Conservation (phyloP, 352 stramenopile genomes). For the Globisporangium splendens region DNA sequence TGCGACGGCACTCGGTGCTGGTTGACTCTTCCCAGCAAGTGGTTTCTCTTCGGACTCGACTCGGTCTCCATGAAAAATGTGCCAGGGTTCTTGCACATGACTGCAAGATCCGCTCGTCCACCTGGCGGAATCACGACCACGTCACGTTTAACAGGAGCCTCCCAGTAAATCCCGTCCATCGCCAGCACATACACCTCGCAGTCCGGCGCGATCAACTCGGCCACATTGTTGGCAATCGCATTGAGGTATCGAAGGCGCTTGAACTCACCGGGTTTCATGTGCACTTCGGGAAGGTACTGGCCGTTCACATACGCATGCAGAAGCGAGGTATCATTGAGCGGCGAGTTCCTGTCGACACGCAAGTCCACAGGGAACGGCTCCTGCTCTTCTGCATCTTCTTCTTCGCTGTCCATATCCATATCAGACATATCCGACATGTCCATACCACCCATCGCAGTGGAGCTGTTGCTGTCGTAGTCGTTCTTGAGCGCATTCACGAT, state of each 20-base stretch:
- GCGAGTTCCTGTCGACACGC: slow-evolving; percentile 36
- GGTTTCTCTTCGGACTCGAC: slow-evolving; percentile 49
- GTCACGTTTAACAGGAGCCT: slow-evolving; percentile 30
- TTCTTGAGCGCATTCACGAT: slow-evolving; percentile 60
- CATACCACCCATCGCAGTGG: slow-evolving; percentile 21
- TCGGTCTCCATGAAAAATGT: slow-evolving; percentile 70
- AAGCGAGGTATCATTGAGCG: slow-evolving; percentile 68
- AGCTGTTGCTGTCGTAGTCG: slow-evolving; percentile 24
- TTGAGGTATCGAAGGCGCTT: slow-evolving; percentile 74
- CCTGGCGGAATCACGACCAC: slow-evolving; percentile 67
- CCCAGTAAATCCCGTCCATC: slow-evolving; percentile 70
- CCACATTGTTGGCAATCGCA: slow-evolving; percentile 79
- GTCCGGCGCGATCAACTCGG: slow-evolving; percentile 51
- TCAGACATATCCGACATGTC: slow-evolving; percentile 9
- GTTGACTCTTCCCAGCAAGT: slow-evolving; percentile 51
- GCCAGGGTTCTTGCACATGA: slow-evolving; percentile 42
- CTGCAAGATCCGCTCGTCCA: slow-evolving; percentile 55
- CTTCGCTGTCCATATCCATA: slow-evolving; percentile 18
- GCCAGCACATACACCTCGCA: slow-evolving; percentile 60
- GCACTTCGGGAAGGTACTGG: slow-evolving; percentile 58
- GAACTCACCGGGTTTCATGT: slow-evolving; percentile 46
- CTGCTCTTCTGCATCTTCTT: slow-evolving; percentile 16
- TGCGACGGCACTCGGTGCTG: slow-evolving; percentile 73
- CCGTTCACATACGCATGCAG: slow-evolving; percentile 73
- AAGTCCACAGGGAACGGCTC: slow-evolving; percentile 37